phyloP scores from a whole-genome alignment of 768 basidiomycete genomes.

The Suillus luteus region DNA sequence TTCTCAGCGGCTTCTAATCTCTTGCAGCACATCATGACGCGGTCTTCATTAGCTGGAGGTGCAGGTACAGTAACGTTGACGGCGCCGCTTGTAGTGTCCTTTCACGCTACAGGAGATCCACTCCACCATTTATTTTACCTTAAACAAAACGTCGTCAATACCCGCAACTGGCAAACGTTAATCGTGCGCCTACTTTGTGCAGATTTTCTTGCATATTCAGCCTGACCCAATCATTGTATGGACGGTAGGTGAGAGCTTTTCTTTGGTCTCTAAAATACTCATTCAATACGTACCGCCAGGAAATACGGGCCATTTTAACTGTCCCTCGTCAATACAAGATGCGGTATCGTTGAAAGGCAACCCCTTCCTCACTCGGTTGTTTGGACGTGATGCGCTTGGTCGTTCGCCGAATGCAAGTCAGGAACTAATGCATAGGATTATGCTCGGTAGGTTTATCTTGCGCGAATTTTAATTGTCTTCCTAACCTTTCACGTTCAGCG shows the following conservation, averaged over 20 bases:
- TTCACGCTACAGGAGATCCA: slow-evolving; percentile 65
- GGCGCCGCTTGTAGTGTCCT: too few species aligned
- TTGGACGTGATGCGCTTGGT: slow-evolving; percentile 71
- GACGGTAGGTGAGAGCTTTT: slow-evolving; percentile 70
- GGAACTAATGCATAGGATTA: slow-evolving; percentile 70
- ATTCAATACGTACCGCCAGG: slow-evolving; percentile 44
- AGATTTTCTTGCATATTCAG: slow-evolving; percentile 66
- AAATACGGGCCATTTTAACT: slow-evolving; percentile 85
- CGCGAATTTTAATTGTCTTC: slow-evolving; percentile 2
- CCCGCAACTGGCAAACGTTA: slow-evolving; percentile 37
- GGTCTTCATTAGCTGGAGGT: too few species aligned
- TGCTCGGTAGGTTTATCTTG: slow-evolving; percentile 56
- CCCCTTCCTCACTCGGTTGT: slow-evolving; percentile 59
- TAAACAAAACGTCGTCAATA: slow-evolving; percentile 55
- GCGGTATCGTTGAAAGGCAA: slow-evolving; percentile 67
- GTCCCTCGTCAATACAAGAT: slow-evolving; percentile 85
- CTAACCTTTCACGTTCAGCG: slow-evolving; percentile 40
- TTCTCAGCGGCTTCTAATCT: slow-evolving; percentile 71
- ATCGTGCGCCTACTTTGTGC: slow-evolving; percentile 55
- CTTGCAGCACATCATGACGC: slow-evolving; percentile 60
- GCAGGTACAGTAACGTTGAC: too few species aligned
- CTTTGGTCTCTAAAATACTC: not conserved
- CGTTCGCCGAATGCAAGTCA: slow-evolving; percentile 64
- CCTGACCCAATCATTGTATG: slow-evolving; percentile 41
- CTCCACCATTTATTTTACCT: slow-evolving; percentile 75